Evolutionary conservation across 495 filamentous ascomycete species (phyloP), one percentile per base, ranked within the genome.

Genomic region (Penicillium atrosanguineum): DNA sequence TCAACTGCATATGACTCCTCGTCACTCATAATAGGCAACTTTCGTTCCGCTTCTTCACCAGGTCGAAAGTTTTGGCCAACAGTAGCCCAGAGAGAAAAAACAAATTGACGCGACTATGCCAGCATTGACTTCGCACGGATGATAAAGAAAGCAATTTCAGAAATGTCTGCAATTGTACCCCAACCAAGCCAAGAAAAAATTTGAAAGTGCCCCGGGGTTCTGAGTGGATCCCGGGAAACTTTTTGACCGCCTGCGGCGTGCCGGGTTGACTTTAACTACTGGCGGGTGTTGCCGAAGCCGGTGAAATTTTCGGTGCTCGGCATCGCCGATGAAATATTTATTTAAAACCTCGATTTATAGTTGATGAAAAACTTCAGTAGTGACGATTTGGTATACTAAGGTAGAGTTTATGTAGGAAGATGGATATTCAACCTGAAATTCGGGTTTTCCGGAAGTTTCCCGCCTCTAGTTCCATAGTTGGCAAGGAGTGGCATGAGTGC

Each of bases 161-260:
- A 48, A 44, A 34, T 50, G 51, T 41, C 47, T 48, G n/a, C 37
- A 37, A 53, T 41, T 26, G 21, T 54, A 60, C 49, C 53, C 47
- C 56, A 50, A 47, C 18, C 36, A 37, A 51, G 60, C 55, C 60
- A 62, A 63, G 56, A 52, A 60, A 63, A 57, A 56, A 41, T 59
- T 42, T 61, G 53, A 61, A 49, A 23, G 21, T 21, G 23, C 28
- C 44, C 46, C 36, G 49, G 52, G 54, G 46, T 43, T 51, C 34
- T 18, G 40, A 14, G 60, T 63, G 60, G 60, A 50, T 53, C 56
- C 46, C 25, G 40, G 44, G 39, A 46, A 46, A 44, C 53, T 39
- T 40, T 28, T 40, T 7, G 16, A 42, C 41, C 48, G 47, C 25
- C 49, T 25, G 42, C 36, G 34, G 31, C 41, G 21, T 46, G 28